Base-by-base conservation (phyloP, 768 basidiomycete genomes). In the Collybia sordida region DNA sequence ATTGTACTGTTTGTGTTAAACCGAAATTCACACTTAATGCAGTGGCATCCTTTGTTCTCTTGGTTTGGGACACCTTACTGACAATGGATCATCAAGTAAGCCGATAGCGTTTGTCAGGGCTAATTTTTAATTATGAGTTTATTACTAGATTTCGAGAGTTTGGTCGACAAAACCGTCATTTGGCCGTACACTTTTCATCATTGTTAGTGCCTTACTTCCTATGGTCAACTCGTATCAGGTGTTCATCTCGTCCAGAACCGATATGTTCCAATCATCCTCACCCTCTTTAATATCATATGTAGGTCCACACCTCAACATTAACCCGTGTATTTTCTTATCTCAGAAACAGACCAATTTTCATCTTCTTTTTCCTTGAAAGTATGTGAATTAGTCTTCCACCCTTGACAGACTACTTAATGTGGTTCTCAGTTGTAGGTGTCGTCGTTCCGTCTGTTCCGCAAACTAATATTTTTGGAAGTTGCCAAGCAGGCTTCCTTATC, bases 401-500 rank as follows among this genome's bases (percentile, higher is more conserved):
- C 18, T 40, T n/a, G n/a, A 27, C 27, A 27, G 11, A 27, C n/a
- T 27, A 27, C 27, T 27, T 5, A 27, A 27, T 5, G 5, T 27
- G 6, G 27, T 5, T 27, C 27, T 27, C 11, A 27, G 27, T 27
- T 27, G 27, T 27, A 27, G 5, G 27, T 11, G n/a, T n/a, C 8
- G 8, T n/a, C n/a, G 11, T 19, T 40, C 11, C 8, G 9, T 40
- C n/a, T 18, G 3, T n/a, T 40, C n/a, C 39, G 7, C 18, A 8
- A 18, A n/a, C 39, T 40, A 4, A 40, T 19, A 8, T 19, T 19
- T n/a, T 2, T 31, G n/a, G 60, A 12, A 55, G 51, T 6, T 15
- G 23, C 19, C 61, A 59, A 22, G 42, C 31, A 4, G 52, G 57
- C 21, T 42, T 42, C 18, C 23, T 24, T 7, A 17, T 18, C 11